Evolutionary conservation across 192 early-diverging fungal species (phyloP).

Genomic region (Entomortierella beljakovae): DNA sequence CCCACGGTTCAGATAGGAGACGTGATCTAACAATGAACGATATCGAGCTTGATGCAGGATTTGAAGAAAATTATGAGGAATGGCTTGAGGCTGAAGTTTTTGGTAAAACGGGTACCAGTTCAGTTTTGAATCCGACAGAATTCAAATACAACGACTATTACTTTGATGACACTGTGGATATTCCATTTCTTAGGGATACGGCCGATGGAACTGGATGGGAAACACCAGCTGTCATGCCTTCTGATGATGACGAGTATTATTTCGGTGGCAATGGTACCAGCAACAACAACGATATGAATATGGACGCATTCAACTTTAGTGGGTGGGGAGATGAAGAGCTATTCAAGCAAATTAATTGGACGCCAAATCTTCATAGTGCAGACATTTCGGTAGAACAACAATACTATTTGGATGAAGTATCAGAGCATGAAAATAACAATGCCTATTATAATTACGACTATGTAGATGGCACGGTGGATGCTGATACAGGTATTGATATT

Average conservation of each 20-base stretch:
- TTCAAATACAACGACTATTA: slow-evolving; percentile 58
- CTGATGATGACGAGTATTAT: slow-evolving; percentile 37
- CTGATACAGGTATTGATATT: slow-evolving; percentile 34
- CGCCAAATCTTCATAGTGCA: slow-evolving; percentile 29
- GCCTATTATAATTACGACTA: slow-evolving; percentile 20
- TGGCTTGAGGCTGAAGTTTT: slow-evolving; percentile 73
- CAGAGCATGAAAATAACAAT: slow-evolving; percentile 8
- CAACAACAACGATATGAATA: background rate
- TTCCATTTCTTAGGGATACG: slow-evolving; percentile 12
- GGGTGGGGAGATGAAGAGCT: slow-evolving; percentile 47
- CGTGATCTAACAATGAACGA: slow-evolving; percentile 52
- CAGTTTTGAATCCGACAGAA: slow-evolving; percentile 10
- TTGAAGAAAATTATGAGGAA: slow-evolving; percentile 73
- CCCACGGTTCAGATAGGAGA: slow-evolving; percentile 7
- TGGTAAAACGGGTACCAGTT: slow-evolving; percentile 19
- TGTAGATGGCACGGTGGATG: slow-evolving; percentile 27
- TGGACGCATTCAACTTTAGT: slow-evolving; percentile 27
- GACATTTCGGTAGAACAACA: slow-evolving; percentile 44
- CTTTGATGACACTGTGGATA: slow-evolving; percentile 34
- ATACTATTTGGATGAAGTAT: slow-evolving; percentile 43
- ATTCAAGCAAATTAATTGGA: slow-evolving; percentile 53
- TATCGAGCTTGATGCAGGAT: slow-evolving; percentile 67
- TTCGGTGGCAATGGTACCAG: background rate
- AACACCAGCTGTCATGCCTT: slow-evolving; percentile 38
- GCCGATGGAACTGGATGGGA: slow-evolving; percentile 59